Conservation (phyloP, 2,329 filamentous ascomycete species). For the Lecanosticta acicola region DNA sequence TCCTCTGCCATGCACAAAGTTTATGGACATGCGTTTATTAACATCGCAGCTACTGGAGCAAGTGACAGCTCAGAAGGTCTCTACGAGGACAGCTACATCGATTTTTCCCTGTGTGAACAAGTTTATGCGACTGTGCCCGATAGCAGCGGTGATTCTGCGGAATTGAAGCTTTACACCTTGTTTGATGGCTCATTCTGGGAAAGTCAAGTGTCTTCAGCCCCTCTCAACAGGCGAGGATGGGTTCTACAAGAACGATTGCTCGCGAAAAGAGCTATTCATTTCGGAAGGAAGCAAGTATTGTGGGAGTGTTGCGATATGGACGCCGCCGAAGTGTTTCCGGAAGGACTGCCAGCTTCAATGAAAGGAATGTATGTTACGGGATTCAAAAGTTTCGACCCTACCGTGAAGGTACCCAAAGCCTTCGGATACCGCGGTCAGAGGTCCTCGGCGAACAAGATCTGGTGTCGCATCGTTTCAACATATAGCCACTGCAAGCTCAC, state of each 20-base stretch:
- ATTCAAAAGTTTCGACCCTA: neutral
- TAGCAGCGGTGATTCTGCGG: neutral
- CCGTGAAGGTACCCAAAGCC: neutral
- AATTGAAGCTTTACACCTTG: neutral
- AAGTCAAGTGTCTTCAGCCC: neutral
- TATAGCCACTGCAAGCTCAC: neutral
- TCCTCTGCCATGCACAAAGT: constrained; percentile 7
- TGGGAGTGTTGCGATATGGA: constrained; percentile 4
- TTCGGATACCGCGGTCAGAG: neutral
- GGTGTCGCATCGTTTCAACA: neutral
- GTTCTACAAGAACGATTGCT: constrained; percentile 11
- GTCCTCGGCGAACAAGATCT: neutral
- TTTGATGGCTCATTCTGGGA: neutral
- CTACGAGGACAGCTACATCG: neutral
- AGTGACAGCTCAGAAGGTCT: constrained; percentile 4
- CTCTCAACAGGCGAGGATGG: constrained; percentile 8
- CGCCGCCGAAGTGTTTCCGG: neutral
- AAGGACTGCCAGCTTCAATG: neutral
- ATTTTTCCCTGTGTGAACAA: neutral
- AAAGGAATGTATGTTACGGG: neutral
- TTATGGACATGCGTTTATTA: constrained; percentile 4
- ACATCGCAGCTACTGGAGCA: constrained; percentile 8
- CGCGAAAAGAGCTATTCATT: constrained; percentile 5
- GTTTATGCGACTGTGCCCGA: neutral
- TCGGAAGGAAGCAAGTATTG: constrained; percentile 6